Base-by-base conservation (phyloP, 108 stramenopile species). In the Stephanodiscus minutulus region DNA sequence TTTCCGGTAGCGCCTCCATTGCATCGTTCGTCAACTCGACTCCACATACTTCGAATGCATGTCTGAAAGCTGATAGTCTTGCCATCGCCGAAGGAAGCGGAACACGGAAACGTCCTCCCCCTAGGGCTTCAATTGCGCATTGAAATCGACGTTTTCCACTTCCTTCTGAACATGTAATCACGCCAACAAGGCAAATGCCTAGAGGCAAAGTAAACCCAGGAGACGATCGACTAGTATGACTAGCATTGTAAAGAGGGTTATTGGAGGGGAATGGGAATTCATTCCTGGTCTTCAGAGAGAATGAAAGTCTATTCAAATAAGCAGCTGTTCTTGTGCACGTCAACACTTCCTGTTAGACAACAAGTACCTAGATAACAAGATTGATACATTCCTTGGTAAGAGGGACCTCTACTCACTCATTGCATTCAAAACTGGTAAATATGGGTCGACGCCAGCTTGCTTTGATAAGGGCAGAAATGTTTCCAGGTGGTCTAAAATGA, bases 401-500 rank as follows among this genome's bases (percentile, higher is more conserved):
- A 5, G 47, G 41, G 39, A 7, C 43, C 0, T 24, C 44, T 22
- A 66, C 82, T 73, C 63, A 84, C 81, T 73, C 56, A 90, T 83
- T 11, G 83, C 82, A 76, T 86, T 89, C 41, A 88, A 70, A 21
- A 87, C 82, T 21, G 88, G 86, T 35, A 77, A 64, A 29, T 89
- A 82, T 28, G 89, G 77, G 85, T 89, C 88, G 2, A 82, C 88
- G 0, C 29, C 60, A 33, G 60, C 72, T 28, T 79, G 66, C 7
- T 64, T 28, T 21, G 73, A 63, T 28, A 81, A 64, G 33, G 86
- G 82, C 31, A 93, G 21, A 81, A 93, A 81, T 9, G 83, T 37
- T 44, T 91, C 88, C 12, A 94, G 56, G 21, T 87, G 86, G 48
- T 94, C 93, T 29, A 94, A 66, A 70, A 94, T 78, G 33, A 94